Evolutionary conservation across 179 eudicot species (phyloP).

Genomic region (Drosera spatulata): DNA sequence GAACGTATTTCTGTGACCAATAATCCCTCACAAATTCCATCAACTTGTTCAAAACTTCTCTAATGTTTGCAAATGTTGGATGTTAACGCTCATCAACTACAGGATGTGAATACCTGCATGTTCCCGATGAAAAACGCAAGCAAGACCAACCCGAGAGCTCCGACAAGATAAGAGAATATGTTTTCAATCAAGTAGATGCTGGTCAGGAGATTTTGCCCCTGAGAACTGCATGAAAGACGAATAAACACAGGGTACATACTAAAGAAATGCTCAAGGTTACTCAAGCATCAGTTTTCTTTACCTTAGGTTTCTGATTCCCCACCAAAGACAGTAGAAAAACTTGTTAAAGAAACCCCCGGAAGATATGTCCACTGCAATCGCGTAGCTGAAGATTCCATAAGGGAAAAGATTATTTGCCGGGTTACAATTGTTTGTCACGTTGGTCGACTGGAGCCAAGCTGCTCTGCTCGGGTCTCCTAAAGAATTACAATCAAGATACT

Average conservation of each 20-base stretch:
- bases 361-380: conserved; percentile 34
- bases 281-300: conserved; percentile 1
- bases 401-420: conserved; percentile 24
- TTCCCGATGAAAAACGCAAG: conserved; percentile 66
- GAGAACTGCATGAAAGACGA: conserved; percentile 30
- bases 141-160: conserved; percentile 42
- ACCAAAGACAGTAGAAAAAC: conserved; percentile 77
- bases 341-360: conserved; percentile 34
- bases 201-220: conserved; percentile 51
- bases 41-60: background rate
- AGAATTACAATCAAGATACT: conserved; percentile 40
- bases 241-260: too few species aligned
- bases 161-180: conserved; percentile 36
- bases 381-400: conserved; percentile 50
- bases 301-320: conserved; percentile 81
- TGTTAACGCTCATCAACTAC: background rate
- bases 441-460: conserved; percentile 44
- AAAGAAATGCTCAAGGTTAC: too few species aligned
- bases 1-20: conserved; percentile 42
- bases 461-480: conserved; percentile 15
- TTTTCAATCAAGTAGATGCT: conserved; percentile 58
- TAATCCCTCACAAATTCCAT: background rate
- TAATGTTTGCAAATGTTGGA: background rate
- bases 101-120: conserved; percentile 43
- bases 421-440: conserved; percentile 36